Conservation (phyloP, 2,329 filamentous ascomycete genomes). For the Claviceps purpurea region DNA sequence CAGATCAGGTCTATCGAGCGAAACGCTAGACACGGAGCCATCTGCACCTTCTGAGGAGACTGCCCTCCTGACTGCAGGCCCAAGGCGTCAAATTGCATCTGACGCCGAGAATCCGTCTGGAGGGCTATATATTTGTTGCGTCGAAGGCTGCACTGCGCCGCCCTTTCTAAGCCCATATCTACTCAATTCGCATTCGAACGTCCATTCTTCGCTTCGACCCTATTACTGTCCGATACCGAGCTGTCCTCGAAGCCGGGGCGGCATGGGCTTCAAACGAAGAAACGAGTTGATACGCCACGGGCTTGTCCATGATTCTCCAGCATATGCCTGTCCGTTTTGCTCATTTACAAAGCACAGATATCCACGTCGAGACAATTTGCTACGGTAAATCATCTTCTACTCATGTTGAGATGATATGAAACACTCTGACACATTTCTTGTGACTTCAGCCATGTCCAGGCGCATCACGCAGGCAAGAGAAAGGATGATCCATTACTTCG, state of each 20-base stretch:
- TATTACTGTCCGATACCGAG: constrained; percentile 52
- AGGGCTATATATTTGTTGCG: constrained; percentile 44
- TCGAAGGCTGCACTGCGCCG: constrained; percentile 50
- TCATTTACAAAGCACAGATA: constrained; percentile 89
- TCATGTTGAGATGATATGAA: not conserved
- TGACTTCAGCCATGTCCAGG: constrained; percentile 64
- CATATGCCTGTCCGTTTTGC: constrained; percentile 94
- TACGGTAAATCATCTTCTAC: constrained; percentile 49
- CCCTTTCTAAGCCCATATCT: constrained; percentile 69
- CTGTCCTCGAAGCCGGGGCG: constrained; percentile 49
- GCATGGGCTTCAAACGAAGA: constrained; percentile 58
- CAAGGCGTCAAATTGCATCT: constrained; percentile 34
- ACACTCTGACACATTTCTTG: constrained; percentile 2
- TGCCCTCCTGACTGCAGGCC: constrained; percentile 29
- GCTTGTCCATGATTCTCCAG: constrained; percentile 84
- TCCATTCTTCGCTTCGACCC: constrained; percentile 51
- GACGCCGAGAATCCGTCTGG: constrained; percentile 41
- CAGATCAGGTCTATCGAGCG: constrained; percentile 28
- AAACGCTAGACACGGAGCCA: constrained; percentile 33
- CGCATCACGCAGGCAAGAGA: constrained; percentile 80
- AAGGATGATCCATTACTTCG: constrained; percentile 73
- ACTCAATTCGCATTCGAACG: constrained; percentile 66
- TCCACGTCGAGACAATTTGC: constrained; percentile 87
- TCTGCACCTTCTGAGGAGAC: constrained; percentile 29
- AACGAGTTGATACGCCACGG: constrained; percentile 67